phyloP scores from a whole-genome alignment of 2,329 filamentous ascomycete species.

The Pyrenochaeta sp. region DNA sequence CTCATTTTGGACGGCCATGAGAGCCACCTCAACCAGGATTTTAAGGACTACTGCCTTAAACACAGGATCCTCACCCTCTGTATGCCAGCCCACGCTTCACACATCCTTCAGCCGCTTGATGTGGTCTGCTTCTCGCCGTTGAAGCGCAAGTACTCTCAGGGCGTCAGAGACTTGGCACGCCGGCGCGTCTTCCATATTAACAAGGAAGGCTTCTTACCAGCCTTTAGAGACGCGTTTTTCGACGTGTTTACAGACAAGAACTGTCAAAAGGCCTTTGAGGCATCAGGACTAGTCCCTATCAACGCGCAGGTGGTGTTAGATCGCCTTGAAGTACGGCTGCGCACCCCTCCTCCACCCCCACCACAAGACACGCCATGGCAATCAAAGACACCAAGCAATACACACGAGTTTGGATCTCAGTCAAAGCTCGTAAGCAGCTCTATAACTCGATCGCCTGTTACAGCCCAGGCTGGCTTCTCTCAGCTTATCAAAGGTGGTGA shows the following conservation, averaged over 20 bases:
- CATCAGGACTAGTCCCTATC: conserved; percentile 40
- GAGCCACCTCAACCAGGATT: conserved; percentile 2
- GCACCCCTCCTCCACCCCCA: neutral
- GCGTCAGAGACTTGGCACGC: conserved; percentile 36
- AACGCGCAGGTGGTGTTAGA: conserved; percentile 38
- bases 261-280: conserved; percentile 32
- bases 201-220: conserved; percentile 5
- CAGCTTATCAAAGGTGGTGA: conserved; percentile 3
- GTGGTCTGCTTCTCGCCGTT: conserved; percentile 45
- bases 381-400: conserved; percentile 12
- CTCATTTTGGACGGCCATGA: conserved; percentile 3
- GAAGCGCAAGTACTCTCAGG: conserved; percentile 38
- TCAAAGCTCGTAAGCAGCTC: conserved; percentile 6
- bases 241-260: conserved; percentile 32
- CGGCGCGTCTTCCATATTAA: conserved; percentile 34
- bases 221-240: conserved; percentile 9
- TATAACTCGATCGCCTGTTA: conserved; percentile 3
- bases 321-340: conserved; percentile 30
- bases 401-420: conserved; percentile 9
- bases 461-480: conserved; percentile 5
- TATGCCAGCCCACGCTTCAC: conserved; percentile 42
- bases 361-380: conserved; percentile 2
- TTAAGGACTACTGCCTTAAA: conserved; percentile 43
- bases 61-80: conserved; percentile 23
- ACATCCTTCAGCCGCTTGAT: conserved; percentile 51